Evolutionary conservation across 2,329 filamentous ascomycete species (phyloP).

Genomic region (Aspergillus transmontanensis): DNA sequence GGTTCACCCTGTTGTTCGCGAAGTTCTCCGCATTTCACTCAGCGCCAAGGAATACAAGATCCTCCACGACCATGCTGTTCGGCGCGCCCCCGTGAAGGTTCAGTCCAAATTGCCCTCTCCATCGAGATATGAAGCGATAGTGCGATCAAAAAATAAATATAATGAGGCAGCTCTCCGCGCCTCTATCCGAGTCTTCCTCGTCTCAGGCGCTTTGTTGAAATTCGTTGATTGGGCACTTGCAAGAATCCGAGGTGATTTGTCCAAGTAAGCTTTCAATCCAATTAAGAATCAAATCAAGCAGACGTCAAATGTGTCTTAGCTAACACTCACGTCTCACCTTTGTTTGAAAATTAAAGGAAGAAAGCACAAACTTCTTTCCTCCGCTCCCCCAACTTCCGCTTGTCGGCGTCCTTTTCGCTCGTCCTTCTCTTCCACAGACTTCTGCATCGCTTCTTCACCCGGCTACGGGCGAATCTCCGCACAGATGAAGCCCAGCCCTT

Average conservation of each 20-base stretch:
- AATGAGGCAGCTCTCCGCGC: slow-evolving; percentile 71
- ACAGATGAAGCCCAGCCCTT: slow-evolving; percentile 80
- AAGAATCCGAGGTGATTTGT: slow-evolving; percentile 26
- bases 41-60: slow-evolving; percentile 84
- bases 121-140: slow-evolving; percentile 54
- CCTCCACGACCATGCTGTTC: slow-evolving; percentile 80
- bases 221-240: slow-evolving; percentile 56
- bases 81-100: slow-evolving; percentile 64
- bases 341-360: slow-evolving; percentile 28
- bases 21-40: slow-evolving; percentile 79
- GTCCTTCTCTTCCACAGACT: slow-evolving; percentile 87
- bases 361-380: slow-evolving; percentile 44
- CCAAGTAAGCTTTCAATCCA: slow-evolving; percentile 24
- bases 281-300: not conserved
- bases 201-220: slow-evolving; percentile 65
- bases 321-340: not conserved
- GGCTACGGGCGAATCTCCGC: slow-evolving; percentile 76
- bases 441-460: slow-evolving; percentile 84
- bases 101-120: slow-evolving; percentile 57
- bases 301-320: not conserved
- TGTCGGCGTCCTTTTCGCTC: slow-evolving; percentile 80
- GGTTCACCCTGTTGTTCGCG: slow-evolving; percentile 75
- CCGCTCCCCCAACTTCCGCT: slow-evolving; percentile 68
- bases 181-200: slow-evolving; percentile 70
- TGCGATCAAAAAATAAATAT: slow-evolving; percentile 62